Conservation (phyloP, 108 stramenopile genomes). For the Pseudonitzschia delicatissima region DNA sequence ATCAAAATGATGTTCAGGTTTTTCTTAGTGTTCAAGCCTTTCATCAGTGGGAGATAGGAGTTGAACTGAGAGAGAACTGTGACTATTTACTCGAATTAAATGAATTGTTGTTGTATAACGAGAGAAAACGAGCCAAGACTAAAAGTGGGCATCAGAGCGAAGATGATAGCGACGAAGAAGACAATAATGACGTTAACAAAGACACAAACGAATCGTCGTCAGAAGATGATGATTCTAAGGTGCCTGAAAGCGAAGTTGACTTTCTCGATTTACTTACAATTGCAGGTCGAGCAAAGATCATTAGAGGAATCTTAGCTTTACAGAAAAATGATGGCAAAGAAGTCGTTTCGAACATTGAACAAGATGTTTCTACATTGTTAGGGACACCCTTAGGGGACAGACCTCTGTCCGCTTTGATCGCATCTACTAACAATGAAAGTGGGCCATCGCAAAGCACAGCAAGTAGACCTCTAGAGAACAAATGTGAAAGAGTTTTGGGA, state of each 20-base stretch:
- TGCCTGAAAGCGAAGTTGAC: conserved; percentile 12
- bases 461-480: conserved; percentile 23
- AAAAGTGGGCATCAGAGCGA: not conserved
- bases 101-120: conserved; percentile 40
- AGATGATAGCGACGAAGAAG: not conserved
- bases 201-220: not conserved
- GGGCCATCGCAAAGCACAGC: not conserved
- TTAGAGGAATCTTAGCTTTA: conserved; percentile 7
- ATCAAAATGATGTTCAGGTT: conserved; percentile 15
- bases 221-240: not conserved
- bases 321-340: not conserved
- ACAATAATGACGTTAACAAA: not conserved
- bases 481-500: conserved; percentile 61
- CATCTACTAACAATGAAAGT: not conserved
- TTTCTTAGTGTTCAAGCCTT: conserved; percentile 34
- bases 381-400: conserved; percentile 11
- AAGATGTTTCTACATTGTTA: conserved; percentile 10
- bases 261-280: conserved; percentile 25
- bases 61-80: conserved; percentile 38
- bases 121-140: conserved; percentile 22
- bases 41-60: conserved; percentile 44
- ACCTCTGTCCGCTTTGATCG: conserved; percentile 9
- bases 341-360: conserved; percentile 11
- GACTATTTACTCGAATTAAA: conserved; percentile 53
- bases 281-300: conserved; percentile 13